Base-by-base conservation (phyloP, 768 basidiomycete species). In the Mycena capillaripes region DNA sequence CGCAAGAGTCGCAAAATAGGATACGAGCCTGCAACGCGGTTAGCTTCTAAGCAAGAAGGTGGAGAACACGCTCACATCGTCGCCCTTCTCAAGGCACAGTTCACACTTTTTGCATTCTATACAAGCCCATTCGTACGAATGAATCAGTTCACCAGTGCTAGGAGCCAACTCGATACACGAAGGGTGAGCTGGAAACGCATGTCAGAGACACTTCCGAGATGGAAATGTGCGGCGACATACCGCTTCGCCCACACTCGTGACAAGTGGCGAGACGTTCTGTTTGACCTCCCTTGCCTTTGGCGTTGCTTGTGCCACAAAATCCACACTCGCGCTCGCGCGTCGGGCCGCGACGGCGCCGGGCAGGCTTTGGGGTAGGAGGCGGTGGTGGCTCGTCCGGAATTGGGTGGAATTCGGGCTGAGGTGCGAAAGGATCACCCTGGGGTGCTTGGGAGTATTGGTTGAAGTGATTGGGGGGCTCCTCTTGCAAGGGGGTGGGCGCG, bases 71-170 rank as follows among this genome's bases (percentile, higher is more conserved):
- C 95, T 83, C 83, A 97, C 97, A 82, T 97, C 96, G 81, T 96
- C 93, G 25, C 94, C 95, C 79, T 97, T 96, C 77, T 90, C 84
- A 53, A 88, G 82, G 79, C 97, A 98, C 66, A 95, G 85, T 83
- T 97, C 95, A 80, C 97, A 99, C 68, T 86, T 91, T 85, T 97
- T 98, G 85, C 97, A 98, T 75, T 97, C 95, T 40, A 91, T 88
- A 79, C 97, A 99, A 71, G 89, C 89, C 97, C 97, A 98, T 19
- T 87, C 84, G 79, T 97, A 97, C 30, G 87, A 86, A 67, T 87
- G 86, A 60, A 97, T 84, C n/a, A 87, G 84, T 46, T 90, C 87
- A 21, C 86, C 87, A 59, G 94, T 86, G 60, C 86, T 84, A 52
- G 84, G 77, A 56, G 78, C 82, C 36, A 92, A 86, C 74, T 92